Evolutionary conservation across 176 grass and related monocot species (phyloP), one percentile per base, ranked within the genome.

Genomic region (Panicum miliaceum): DNA sequence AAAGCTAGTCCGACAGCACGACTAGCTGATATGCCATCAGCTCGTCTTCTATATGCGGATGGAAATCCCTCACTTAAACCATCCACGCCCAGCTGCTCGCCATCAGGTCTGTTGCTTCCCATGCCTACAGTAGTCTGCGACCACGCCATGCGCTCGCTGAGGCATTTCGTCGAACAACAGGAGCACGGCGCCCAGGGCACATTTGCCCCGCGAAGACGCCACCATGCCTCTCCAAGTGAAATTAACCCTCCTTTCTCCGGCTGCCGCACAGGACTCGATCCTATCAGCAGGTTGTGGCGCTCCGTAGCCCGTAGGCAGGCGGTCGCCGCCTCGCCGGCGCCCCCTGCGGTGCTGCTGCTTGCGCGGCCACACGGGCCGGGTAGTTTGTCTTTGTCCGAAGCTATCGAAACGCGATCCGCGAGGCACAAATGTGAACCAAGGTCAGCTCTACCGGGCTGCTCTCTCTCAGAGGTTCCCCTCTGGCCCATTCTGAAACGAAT

Each of bases 151-250:
- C 12, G 12, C 29, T 83, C 43, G 7, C 13, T 12, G 71, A 66
- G 32, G 71, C 71, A 43, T 66, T 84, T 76, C 60, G 18, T 65
- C 60, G n/a, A 66, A 76, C 34, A 66, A 0, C 20, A 22, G n/a
- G 15, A 54, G 59, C 71, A 20, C 34, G 36, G 14, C 2, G 7
- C 61, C 12, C 77, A 2, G 7, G 1, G 37, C 15, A 29, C 13
- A 38, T 6, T 61, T 45, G 13, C 56, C 56, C 2, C 9, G 18
- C 15, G 3, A 35, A 15, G 45, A 47, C 10, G 12, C 45, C 12
- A 13, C 12, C 45, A 47, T 51, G 48, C 48, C 48, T 51, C 48
- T 4, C 48, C 48, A 51, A 51, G 48, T 3, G 12, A 27, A 7
- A 14, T 4, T 2, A 27, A 15, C 1, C 7, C 70, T 8, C 48